These are phyloP conservation scores for Cylindrodendrum hubeiense DNA, from an alignment of 2,329 filamentous ascomycete genomes.

Conservation along the genomic window DNA sequence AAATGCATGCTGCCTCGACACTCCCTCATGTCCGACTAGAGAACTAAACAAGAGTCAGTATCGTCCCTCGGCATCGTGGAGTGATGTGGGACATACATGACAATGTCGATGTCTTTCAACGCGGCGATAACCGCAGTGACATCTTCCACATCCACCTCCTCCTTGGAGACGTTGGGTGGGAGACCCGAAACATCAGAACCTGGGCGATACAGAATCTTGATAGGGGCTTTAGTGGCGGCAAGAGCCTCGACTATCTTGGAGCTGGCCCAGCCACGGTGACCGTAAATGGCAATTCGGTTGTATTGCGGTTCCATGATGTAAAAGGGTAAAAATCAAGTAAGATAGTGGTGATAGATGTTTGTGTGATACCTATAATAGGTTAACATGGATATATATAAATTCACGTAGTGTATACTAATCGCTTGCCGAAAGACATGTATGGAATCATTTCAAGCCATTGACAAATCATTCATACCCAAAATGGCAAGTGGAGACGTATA, in stretches of 20 bases:
- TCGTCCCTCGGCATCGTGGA: background rate
- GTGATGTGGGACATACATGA: conserved; percentile 7
- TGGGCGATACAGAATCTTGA: conserved; percentile 14
- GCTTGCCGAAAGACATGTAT: background rate
- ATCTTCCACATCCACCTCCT: conserved; percentile 14
- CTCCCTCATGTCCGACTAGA: conserved; percentile 8
- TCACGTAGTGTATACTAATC: background rate
- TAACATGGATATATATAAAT: background rate
- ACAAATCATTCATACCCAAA: background rate
- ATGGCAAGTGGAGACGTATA: background rate
- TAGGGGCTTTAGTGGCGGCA: background rate
- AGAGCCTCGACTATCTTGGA: conserved; percentile 11
- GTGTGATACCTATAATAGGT: background rate
- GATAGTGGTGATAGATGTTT: too few species aligned
- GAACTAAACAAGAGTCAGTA: background rate
- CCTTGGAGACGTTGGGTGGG: background rate
- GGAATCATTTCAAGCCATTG: background rate
- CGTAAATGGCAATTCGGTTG: conserved; percentile 14
- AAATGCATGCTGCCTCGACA: conserved; percentile 6
- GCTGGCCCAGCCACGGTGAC: conserved; percentile 20
- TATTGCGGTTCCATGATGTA: background rate
- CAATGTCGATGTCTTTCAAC: conserved; percentile 10
- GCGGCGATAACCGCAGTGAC: background rate
- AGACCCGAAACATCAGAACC: conserved; percentile 4
- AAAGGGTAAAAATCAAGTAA: background rate